These are phyloP conservation scores for Cladosporium velox DNA, from an alignment of 2,329 filamentous ascomycete genomes.

Conservation along the genomic window DNA sequence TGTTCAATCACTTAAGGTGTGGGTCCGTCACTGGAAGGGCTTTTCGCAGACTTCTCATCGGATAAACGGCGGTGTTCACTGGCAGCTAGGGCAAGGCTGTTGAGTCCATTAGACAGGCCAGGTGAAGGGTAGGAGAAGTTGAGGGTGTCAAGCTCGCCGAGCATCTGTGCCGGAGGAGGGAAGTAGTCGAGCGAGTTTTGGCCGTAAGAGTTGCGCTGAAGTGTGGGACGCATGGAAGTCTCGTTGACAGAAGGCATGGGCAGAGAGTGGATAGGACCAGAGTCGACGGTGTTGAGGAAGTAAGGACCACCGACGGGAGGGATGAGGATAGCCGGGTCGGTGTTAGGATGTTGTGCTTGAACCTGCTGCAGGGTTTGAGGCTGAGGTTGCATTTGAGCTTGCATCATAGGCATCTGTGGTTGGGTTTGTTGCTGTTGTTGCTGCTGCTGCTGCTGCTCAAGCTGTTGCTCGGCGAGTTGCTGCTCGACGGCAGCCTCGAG, in stretches of 20 bases:
- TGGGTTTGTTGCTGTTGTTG: slow-evolving; percentile 22
- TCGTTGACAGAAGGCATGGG: slow-evolving; percentile 39
- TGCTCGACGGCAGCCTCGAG: slow-evolving; percentile 40
- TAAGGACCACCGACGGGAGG: slow-evolving; percentile 36
- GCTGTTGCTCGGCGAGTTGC: slow-evolving; percentile 35
- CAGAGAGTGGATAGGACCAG: slow-evolving; percentile 38
- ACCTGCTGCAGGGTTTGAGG: slow-evolving; percentile 7
- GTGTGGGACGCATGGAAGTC: slow-evolving; percentile 33
- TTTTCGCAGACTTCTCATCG: slow-evolving; percentile 31
- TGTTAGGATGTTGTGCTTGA: slow-evolving; percentile 19
- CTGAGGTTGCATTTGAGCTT: slow-evolving; percentile 27
- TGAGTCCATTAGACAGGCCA: slow-evolving; percentile 41
- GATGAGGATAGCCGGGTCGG: slow-evolving; percentile 33
- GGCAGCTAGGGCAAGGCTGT: slow-evolving; percentile 41
- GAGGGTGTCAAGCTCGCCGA: slow-evolving; percentile 36
- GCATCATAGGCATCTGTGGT: slow-evolving; percentile 16
- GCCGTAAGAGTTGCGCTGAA: slow-evolving; percentile 36
- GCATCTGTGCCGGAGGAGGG: slow-evolving; percentile 32
- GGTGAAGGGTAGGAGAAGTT: slow-evolving; percentile 43
- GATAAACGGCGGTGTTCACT: slow-evolving; percentile 38
- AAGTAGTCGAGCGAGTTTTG: slow-evolving; percentile 39
- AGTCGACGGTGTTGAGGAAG: slow-evolving; percentile 36
- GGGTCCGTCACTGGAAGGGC: slow-evolving; percentile 8
- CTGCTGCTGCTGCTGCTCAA: slow-evolving; percentile 29
- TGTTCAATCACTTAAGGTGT: background rate